Base-by-base conservation (phyloP, 2,329 filamentous ascomycete species). In the Monosporascus sp. region DNA sequence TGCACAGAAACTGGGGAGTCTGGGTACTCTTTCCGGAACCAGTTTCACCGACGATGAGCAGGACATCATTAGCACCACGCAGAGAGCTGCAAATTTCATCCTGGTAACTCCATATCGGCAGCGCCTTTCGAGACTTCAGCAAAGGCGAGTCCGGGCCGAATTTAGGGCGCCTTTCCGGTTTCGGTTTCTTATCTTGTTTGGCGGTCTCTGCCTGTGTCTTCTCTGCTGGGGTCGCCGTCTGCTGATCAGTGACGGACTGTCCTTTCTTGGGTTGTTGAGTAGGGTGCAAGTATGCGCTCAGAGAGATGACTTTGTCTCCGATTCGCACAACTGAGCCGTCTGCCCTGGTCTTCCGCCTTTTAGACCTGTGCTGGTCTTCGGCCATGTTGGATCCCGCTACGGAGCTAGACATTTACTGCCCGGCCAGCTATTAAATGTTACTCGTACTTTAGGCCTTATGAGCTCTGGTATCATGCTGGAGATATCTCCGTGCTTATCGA, bases 11-110 rank as follows among this genome's bases (percentile, higher is more conserved):
- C 65, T 97, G 94, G 0, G 94, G 93, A 0, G 97, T 86, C 70
- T 99, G 94, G 0, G 94, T 99, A 74, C 89, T 95, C 73, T 99
- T 99, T 67, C 94, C 94, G 15, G 90, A 96, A 68, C 94, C 94
- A 0, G 94, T 99, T 70, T 97, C 93, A 73, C 93, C 93, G 2
- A 94, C 87, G 15, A 99, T 75, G 0, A 99, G 78, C 49, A 99
- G 80, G 1, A 96, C 83, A 54, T 68, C 62, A 63, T 95, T 83
- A 56, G 83, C 84, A 37, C 82, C 72, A 14, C 75, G 75, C 6
- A 96, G 72, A 2, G 81, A 76, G 17, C 76, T 65, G 37, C 84
- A 83, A 48, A 97, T 95, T 25, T 86, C 79, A 37, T 85, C 75
- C 47, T 83, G 83, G 58, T 91, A 82, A 4, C 80, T 73, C 83